phyloP scores from a whole-genome alignment of 164 flowering plant species.

The Chimonanthus praecox region DNA sequence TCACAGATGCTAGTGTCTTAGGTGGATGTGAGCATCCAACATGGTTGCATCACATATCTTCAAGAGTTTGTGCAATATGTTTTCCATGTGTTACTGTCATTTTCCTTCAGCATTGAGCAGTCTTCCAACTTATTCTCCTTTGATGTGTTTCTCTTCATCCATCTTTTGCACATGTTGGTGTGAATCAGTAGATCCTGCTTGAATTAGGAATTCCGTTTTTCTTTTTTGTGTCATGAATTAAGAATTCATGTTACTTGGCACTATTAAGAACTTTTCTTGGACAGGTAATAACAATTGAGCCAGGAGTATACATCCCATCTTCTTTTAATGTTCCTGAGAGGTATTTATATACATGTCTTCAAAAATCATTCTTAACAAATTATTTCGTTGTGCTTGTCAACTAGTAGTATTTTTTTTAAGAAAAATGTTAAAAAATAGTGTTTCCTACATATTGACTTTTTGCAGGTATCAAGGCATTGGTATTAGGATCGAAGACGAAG shows the following conservation, averaged over 20 bases:
- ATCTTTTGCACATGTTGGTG: neutral
- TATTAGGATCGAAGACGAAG: constrained; percentile 93
- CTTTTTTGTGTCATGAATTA: neutral
- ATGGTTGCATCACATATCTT: too few species aligned
- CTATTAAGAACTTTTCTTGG: constrained; percentile 5
- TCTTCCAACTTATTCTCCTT: neutral
- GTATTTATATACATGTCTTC: constrained; percentile 25
- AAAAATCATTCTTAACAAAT: neutral
- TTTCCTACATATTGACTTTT: neutral
- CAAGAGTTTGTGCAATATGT: too few species aligned
- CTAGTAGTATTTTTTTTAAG: neutral
- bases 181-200: neutral
- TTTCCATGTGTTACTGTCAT: neutral
- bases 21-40: too few species aligned
- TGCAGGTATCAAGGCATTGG: constrained; percentile 82
- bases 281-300: constrained; percentile 95
- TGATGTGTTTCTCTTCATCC: too few species aligned
- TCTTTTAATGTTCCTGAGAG: constrained; percentile 58
- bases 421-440: neutral
- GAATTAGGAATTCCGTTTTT: neutral
- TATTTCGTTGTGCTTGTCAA: neutral
- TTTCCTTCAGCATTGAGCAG: neutral
- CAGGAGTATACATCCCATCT: constrained; percentile 82
- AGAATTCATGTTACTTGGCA: neutral
- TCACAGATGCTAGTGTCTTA: too few species aligned